Conservation (phyloP, 2,329 filamentous ascomycete species). For the Fusarium marasasianum region DNA sequence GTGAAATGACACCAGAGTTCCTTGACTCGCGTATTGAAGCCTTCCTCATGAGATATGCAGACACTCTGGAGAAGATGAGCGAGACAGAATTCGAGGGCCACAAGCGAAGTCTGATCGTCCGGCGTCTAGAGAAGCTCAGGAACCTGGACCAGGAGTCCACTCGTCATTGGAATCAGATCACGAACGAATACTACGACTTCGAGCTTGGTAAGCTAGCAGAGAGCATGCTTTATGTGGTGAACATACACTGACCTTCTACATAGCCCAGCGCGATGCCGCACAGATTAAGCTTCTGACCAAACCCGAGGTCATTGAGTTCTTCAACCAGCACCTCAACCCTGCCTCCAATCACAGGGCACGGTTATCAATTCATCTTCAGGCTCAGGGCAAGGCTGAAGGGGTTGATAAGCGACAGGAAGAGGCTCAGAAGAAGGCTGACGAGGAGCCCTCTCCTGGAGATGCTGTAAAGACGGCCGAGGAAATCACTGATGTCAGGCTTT, state of each 20-base stretch:
- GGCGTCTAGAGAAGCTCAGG: slow-evolving; percentile 89
- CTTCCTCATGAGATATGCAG: slow-evolving; percentile 76
- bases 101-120: slow-evolving; percentile 88
- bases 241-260: slow-evolving; percentile 26
- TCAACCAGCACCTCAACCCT: slow-evolving; percentile 77
- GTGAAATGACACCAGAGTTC: slow-evolving; percentile 84
- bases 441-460: slow-evolving; percentile 47
- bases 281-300: slow-evolving; percentile 80
- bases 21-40: slow-evolving; percentile 87
- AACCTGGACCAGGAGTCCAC: slow-evolving; percentile 87
- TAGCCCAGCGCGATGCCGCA: slow-evolving; percentile 79
- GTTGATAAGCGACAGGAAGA: slow-evolving; percentile 60
- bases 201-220: slow-evolving; percentile 71
- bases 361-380: slow-evolving; percentile 82
- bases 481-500: slow-evolving; percentile 82
- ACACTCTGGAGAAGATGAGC: slow-evolving; percentile 77
- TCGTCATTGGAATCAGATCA: slow-evolving; percentile 86
- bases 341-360: slow-evolving; percentile 80
- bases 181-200: slow-evolving; percentile 89
- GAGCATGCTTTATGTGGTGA: not conserved
- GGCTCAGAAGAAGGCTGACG: slow-evolving; percentile 47
- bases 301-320: slow-evolving; percentile 82
- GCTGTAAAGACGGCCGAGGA: slow-evolving; percentile 57
- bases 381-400: slow-evolving; percentile 66
- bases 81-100: slow-evolving; percentile 88